These are phyloP conservation scores for Thalia dealbata DNA, from an alignment of 176 grass and related monocot genomes.

Conservation along the genomic window DNA sequence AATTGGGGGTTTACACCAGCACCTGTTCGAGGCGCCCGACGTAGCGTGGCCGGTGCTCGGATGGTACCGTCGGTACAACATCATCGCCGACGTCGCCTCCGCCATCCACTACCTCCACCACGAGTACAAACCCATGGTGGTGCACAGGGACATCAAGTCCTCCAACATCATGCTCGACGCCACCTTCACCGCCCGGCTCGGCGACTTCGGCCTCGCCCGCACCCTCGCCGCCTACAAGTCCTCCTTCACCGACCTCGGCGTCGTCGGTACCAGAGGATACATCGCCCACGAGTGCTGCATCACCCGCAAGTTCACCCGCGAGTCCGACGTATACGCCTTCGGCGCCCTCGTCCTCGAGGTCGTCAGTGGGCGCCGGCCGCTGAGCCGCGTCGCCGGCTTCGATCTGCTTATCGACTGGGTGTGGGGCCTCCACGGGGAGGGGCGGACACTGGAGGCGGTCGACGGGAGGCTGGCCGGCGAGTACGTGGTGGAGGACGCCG, in stretches of 20 bases:
- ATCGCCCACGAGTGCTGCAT: constrained; percentile 28
- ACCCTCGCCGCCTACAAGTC: constrained; percentile 25
- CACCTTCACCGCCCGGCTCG: constrained; percentile 36
- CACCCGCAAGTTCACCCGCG: too few relatives aligned
- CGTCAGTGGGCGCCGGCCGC: too few relatives aligned
- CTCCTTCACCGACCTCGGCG: constrained; percentile 30
- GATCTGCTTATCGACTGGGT: too few relatives aligned
- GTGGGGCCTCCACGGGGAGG: too few relatives aligned
- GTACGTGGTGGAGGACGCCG: too few relatives aligned
- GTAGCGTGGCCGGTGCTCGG: constrained; percentile 12
- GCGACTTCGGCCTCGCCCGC: constrained; percentile 73
- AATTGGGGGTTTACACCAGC: too few relatives aligned
- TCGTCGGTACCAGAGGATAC: constrained; percentile 49
- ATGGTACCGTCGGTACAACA: constrained; percentile 42
- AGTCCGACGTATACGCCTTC: too few relatives aligned
- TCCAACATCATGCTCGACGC: constrained; percentile 60
- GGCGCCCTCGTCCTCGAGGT: too few relatives aligned
- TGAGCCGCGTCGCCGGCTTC: too few relatives aligned
- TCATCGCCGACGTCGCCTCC: constrained; percentile 32
- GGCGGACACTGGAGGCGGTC: too few relatives aligned
- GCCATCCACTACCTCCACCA: constrained; percentile 64
- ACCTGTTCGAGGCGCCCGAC: constrained; percentile 20
- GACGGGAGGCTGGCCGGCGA: too few relatives aligned
- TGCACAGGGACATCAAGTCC: constrained; percentile 68
- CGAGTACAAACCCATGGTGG: constrained; percentile 44